Evolutionary conservation across 257 asterid genomes (phyloP), one percentile per base, ranked within the genome.

Genomic region (Fraxinus excelsior): DNA sequence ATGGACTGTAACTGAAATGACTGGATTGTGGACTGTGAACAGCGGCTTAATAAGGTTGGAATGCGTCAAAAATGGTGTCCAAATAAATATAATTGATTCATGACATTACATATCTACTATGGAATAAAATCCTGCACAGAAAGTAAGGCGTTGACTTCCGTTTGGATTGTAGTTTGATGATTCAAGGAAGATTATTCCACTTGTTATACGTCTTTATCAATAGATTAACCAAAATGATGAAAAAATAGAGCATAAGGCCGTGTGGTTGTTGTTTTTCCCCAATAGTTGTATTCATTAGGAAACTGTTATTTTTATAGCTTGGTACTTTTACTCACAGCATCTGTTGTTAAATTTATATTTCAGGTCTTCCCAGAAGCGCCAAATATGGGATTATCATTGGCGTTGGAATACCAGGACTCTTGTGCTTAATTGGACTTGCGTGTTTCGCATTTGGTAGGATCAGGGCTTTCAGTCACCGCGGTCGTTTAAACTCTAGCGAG

Each of bases 301-400:
- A 19, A 5, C 9, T n/a, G 64, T 53, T 53, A 7, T 53, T 53
- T 7, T 53, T 53, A 19, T n/a, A 19, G 3, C 32, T 60, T 60
- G 18, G 67, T 21, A 25, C 16, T 23, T 62, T 5, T 18, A 18
- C 26, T 53, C n/a, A 53, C 9, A 1, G 34, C 6, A 10, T 25
- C 14, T 62, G 32, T 21, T 8, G 18, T 62, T 2, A 7, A 56
- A 62, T 64, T 65, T 32, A 14, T 21, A 42, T 42, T 19, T 49
- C 77, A 92, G 99, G 91, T 75, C 86, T 92, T 29, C 92, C 97
- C 1, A 84, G 92, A 77, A 80, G 94, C 62, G 97, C 92, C 25
- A 91, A 84, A 62, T 92, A 90, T 51, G 96, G 93, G 18, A 75
- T 94, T 13, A 82, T 89, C 56, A 46, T 92, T 0, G 99, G 97